Evolutionary conservation across 78 protist genomes (phyloP).

Genomic region (Dictyostelium citrinum): DNA sequence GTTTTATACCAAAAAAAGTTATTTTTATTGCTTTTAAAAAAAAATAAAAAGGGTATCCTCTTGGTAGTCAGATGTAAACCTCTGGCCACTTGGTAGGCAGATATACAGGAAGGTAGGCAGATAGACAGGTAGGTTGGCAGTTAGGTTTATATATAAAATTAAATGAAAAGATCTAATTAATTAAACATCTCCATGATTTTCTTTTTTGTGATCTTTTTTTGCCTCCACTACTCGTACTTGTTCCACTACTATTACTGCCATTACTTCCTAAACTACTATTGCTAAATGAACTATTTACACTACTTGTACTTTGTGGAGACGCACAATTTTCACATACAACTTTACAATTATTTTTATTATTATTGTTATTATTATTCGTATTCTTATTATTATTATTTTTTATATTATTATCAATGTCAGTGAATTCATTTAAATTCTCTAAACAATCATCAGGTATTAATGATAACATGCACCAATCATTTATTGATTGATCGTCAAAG

Average conservation of each 20-base stretch:
- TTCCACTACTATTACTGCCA: background rate
- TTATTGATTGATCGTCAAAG: slow-evolving; percentile 37
- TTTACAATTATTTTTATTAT: background rate
- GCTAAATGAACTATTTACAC: slow-evolving; percentile 9
- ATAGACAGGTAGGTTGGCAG: too few species aligned
- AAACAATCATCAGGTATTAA: slow-evolving; percentile 45
- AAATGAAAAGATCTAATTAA: background rate
- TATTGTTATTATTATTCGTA: background rate
- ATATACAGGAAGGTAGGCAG: too few species aligned
- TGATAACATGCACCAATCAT: slow-evolving; percentile 63
- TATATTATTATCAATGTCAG: background rate
- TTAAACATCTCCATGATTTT: background rate
- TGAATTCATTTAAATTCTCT: slow-evolving; percentile 16
- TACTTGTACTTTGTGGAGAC: background rate
- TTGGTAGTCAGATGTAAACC: too few species aligned
- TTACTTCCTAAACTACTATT: slow-evolving; percentile 3
- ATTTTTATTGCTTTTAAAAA: too few species aligned
- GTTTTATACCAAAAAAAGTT: too few species aligned
- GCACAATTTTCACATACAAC: background rate
- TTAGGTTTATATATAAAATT: too few species aligned
- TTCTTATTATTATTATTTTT: background rate
- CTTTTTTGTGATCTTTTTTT: background rate
- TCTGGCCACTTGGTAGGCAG: too few species aligned
- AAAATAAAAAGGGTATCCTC: too few species aligned
- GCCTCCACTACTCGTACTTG: background rate